Evolutionary conservation across 441 rosid species (phyloP), one percentile per base, ranked within the genome.

Genomic region (Pelargonium australe): DNA sequence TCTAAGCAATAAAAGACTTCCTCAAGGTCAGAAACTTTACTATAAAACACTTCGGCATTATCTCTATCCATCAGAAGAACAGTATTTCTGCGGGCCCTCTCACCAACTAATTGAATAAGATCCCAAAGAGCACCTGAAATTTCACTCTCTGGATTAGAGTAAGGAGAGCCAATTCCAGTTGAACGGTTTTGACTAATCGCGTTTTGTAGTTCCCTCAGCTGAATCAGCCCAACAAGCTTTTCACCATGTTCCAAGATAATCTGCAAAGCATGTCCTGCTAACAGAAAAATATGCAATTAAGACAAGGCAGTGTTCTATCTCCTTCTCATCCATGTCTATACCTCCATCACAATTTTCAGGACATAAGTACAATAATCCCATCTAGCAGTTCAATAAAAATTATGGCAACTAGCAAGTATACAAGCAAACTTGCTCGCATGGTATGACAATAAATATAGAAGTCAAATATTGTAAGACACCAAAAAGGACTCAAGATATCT

Each of bases 51-150:
- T 85, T 95, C 99, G 63, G 93, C 90, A 83, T 90, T 90, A 74
- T 95, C 98, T 77, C 99, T 90, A 78, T 92, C 99, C 99, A 90
- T 92, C 71, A 95, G 85, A 72, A 92, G 98, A 79, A 92, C 88
- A 67, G 97, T 89, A 75, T 87, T 95, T 64, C 89, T 78, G 17
- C 99, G 89, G 69, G 96, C 82, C 84, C 82, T 86, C 68, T 95
- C 98, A 67, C 99, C 99, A 72, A 92, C 95, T 68, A 89, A 70
- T 68, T 92, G 96, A 85, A 95, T 87, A 71, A 95, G 91, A 88
- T 92, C 96, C 98, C 96, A 89, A 75, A 95, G 83, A 71, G 98
- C 95, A 80, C 92, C 89, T 43, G 93, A 84, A 73, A 69, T 75
- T 78, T 82, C 92, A 80, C 78, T 76, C 66, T 85, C 88, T 63